Base-by-base conservation (phyloP, 1,284 basidiomycete genomes). In the Apiotrichum porosum region DNA sequence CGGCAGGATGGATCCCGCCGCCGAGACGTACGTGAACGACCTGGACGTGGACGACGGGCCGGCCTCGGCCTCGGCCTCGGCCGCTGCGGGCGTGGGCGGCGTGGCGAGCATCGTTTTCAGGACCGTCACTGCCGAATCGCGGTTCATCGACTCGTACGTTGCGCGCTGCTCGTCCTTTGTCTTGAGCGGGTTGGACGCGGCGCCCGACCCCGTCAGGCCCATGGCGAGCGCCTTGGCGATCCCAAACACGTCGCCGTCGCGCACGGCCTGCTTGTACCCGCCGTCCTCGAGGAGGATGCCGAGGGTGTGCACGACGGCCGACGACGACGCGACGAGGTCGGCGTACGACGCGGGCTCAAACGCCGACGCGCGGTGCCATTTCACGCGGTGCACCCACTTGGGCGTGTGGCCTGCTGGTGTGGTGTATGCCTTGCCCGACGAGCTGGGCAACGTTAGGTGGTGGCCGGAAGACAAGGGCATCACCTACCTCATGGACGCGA, bases 21-120 rank as follows among this genome's bases (percentile, higher is more conserved):
- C 93, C 28, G 94, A 98, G 53, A 98, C 79, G 73, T 87, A 97
- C 36, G 97, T 80, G 72, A 98, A 97, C 6, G 89, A 81, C 41
- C 57, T 23, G 4, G 45, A 19, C 8, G 26, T 6, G 12, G 6
- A 6, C 18, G 28, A 34, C 6, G 41, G 23, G 1, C 31, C n/a
- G 3, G 42, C 68, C 56, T 23, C 42, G 1, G 35, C 24, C 1
- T 37, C 15, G 4, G 42, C 69, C 56, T 24, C 41, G 2, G 38
- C 28, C 1, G 40, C 17, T 17, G 39, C 22, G 6, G 36, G n/a
- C 17, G 42, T 36, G 17, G 37, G 23, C 26, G 37, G 65, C 47
- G 49, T 57, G 4, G 49, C 19, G 10, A 84, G 58, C 68, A 88
- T 86, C 9, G 86, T 81, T 65, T 85, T 79, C 63, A 86, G 84